Evolutionary conservation across 257 asterid species (phyloP).

Genomic region (Jacaranda copaia): DNA sequence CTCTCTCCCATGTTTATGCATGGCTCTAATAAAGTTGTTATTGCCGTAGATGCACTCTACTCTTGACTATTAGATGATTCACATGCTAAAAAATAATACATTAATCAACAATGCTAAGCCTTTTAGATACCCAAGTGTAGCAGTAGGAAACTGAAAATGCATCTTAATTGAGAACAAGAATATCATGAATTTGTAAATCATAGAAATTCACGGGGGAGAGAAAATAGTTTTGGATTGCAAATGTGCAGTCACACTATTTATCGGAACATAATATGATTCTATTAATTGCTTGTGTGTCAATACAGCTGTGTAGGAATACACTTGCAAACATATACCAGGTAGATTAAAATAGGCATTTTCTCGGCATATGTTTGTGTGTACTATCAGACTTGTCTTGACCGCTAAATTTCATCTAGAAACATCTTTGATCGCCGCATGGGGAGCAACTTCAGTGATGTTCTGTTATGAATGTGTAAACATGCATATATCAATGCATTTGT

Average conservation of each 20-base stretch:
- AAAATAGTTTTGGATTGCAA: background rate
- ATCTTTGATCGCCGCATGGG: conserved; percentile 3
- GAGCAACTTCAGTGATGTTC: background rate
- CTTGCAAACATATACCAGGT: background rate
- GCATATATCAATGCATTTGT: background rate
- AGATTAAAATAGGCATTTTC: conserved; percentile 4
- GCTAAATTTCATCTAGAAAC: background rate
- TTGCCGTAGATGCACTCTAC: background rate
- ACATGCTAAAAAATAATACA: background rate
- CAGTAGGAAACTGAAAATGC: conserved; percentile 8
- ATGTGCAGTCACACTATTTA: background rate
- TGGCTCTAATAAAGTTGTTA: conserved; percentile 3
- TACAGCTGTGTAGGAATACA: background rate
- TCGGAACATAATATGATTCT: background rate
- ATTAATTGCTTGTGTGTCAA: background rate
- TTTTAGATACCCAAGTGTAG: background rate
- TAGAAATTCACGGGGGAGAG: background rate
- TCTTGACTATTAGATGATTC: background rate
- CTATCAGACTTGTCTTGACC: background rate
- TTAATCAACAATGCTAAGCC: background rate
- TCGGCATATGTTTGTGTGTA: background rate
- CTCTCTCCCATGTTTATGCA: conserved; percentile 26
- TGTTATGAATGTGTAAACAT: background rate
- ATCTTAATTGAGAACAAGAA: background rate
- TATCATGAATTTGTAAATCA: background rate